Conservation (phyloP, 2,329 filamentous ascomycete genomes). For the Teratosphaeria gauchensis region DNA sequence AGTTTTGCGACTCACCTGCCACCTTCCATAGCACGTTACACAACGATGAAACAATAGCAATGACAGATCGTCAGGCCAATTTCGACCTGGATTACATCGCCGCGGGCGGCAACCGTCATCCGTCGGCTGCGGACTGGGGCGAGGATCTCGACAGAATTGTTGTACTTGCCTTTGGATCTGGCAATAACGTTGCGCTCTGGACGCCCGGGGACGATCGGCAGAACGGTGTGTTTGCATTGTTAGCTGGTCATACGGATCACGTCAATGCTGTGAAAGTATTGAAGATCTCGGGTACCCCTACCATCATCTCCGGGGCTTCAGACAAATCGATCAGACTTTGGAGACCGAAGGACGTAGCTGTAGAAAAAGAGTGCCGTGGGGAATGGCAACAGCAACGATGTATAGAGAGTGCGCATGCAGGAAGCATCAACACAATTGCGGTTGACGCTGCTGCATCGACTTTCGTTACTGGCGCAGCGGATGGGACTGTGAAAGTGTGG, state of each 20-base stretch:
- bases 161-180: constrained; percentile 77
- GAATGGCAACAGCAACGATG: constrained; percentile 38
- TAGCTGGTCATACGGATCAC: constrained; percentile 66
- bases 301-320: constrained; percentile 70
- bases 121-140: constrained; percentile 81
- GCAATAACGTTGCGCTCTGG: constrained; percentile 85
- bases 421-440: constrained; percentile 59
- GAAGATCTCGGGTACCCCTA: constrained; percentile 32
- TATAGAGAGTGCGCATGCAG: constrained; percentile 54
- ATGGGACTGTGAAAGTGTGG: constrained; percentile 60
- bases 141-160: constrained; percentile 35
- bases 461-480: constrained; percentile 53
- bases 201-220: constrained; percentile 47
- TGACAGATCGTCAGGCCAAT: constrained; percentile 1
- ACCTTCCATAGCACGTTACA: background rate
- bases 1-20: background rate
- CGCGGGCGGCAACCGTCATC: constrained; percentile 81
- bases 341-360: constrained; percentile 25
- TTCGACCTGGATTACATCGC: constrained; percentile 46
- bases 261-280: constrained; percentile 77
- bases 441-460: constrained; percentile 33
- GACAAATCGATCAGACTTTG: constrained; percentile 67
- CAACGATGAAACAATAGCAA: background rate
- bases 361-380: constrained; percentile 6
- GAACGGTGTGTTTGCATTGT: constrained; percentile 54